Evolutionary conservation across 371 early-diverging fungal genomes (phyloP).

Genomic region (Saksenaea vasiformis): DNA sequence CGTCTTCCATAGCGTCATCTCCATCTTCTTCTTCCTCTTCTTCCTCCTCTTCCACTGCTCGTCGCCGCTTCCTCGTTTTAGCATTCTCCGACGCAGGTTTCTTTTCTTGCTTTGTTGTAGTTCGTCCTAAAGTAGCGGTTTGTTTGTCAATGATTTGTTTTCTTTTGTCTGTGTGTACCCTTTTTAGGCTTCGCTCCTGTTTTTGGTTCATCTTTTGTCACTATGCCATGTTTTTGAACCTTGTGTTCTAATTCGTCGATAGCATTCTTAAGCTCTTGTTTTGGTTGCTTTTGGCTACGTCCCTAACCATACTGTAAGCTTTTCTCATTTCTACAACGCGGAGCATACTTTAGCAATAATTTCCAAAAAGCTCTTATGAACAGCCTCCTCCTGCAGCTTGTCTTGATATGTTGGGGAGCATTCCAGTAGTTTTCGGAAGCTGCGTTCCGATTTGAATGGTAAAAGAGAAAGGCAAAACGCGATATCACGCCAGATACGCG

Average conservation of each 20-base stretch:
- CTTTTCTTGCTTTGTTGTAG: not conserved
- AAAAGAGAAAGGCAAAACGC: constrained; percentile 88
- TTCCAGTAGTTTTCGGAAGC: constrained; percentile 81
- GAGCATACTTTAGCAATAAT: constrained; percentile 78
- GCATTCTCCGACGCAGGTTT: not conserved
- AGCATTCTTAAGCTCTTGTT: constrained; percentile 69
- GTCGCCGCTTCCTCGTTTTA: not conserved
- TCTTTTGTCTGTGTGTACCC: not conserved
- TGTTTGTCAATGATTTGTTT: constrained; percentile 1
- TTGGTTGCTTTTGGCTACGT: constrained; percentile 64
- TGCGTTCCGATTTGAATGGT: constrained; percentile 83
- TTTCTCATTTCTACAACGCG: not conserved
- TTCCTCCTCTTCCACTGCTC: not conserved
- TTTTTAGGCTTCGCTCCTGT: not conserved
- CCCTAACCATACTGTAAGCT: constrained; percentile 39
- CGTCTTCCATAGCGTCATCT: not conserved
- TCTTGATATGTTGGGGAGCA: constrained; percentile 82
- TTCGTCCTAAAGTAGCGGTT: not conserved
- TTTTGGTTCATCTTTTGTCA: constrained; percentile 16
- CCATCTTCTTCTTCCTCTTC: not conserved
- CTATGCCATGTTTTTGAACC: constrained; percentile 35
- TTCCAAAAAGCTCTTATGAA: constrained; percentile 83
- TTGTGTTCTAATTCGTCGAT: constrained; percentile 84
- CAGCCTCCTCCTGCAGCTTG: constrained; percentile 79
- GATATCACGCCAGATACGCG: constrained; percentile 90